A percentile compares a stretch with the other conserved stretches of the same genome.
phyloP scores from a whole-genome alignment of 2,329 filamentous ascomycete genomes.

The Epichloe brachyelytri region DNA sequence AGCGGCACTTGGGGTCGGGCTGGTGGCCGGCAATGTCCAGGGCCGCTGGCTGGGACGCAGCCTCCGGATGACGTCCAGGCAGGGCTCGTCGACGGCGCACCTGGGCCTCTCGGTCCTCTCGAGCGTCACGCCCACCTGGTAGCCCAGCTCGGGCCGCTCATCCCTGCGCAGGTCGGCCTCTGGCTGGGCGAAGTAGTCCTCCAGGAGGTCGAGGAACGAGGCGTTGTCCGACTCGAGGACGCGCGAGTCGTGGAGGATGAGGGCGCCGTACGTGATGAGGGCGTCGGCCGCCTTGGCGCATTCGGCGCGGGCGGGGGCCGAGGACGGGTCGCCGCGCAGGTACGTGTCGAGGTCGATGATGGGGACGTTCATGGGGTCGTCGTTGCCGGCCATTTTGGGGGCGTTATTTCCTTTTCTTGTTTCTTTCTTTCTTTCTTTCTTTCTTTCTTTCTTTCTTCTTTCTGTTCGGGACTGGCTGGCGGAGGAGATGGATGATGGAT shows the following conservation, averaged over 20 bases:
- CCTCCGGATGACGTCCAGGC: slow-evolving; percentile 41
- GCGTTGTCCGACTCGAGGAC: slow-evolving; percentile 42
- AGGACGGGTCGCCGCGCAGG: slow-evolving; percentile 29
- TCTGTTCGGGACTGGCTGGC: too few relatives aligned
- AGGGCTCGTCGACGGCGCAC: slow-evolving; percentile 49
- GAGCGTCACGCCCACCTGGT: slow-evolving; percentile 49
- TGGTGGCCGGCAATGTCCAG: slow-evolving; percentile 43
- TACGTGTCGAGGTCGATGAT: slow-evolving; percentile 47
- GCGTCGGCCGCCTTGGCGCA: slow-evolving; percentile 41
- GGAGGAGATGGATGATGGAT: too few relatives aligned
- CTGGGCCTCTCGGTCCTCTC: slow-evolving; percentile 52
- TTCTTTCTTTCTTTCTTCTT: too few relatives aligned
- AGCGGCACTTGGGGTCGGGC: slow-evolving; percentile 49
- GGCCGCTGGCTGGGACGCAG: slow-evolving; percentile 42
- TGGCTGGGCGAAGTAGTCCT: slow-evolving; percentile 51
- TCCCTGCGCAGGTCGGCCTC: slow-evolving; percentile 31
- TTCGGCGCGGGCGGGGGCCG: slow-evolving; percentile 33
- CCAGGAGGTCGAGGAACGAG: slow-evolving; percentile 46
- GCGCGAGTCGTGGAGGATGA: slow-evolving; percentile 47
- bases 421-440: too few relatives aligned
- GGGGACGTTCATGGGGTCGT: slow-evolving; percentile 41
- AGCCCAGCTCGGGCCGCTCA: slow-evolving; percentile 44
- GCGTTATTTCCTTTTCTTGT: background rate
- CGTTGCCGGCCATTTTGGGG: slow-evolving; percentile 5
- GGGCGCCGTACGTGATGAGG: slow-evolving; percentile 46